These are phyloP conservation scores for Rhododendron kiyosumense DNA, from an alignment of 148 eudicot species.

Conservation along the genomic window DNA sequence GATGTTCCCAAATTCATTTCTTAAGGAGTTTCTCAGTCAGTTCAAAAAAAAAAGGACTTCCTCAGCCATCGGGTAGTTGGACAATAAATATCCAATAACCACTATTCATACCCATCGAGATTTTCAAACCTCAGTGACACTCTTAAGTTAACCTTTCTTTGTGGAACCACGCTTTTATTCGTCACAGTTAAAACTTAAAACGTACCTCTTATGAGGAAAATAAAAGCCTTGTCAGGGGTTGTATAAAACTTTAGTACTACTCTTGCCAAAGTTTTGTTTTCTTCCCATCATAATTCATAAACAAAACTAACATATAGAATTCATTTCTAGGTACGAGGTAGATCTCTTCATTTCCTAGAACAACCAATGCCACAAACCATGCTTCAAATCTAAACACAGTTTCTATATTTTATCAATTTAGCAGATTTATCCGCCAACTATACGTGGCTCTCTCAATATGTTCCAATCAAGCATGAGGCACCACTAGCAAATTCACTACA, in stretches of 20 bases:
- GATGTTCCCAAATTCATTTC: neutral
- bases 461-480: too few relatives aligned
- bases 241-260: neutral
- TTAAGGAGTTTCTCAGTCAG: too few relatives aligned
- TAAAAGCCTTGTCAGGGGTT: neutral
- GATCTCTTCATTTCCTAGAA: neutral
- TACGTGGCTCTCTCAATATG: too few relatives aligned
- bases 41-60: neutral
- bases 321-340: neutral
- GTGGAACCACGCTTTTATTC: neutral
- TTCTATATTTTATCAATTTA: neutral
- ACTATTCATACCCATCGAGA: neutral
- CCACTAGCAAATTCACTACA: too few relatives aligned
- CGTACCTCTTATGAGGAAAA: neutral
- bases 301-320: neutral
- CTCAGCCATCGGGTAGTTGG: neutral
- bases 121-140: neutral
- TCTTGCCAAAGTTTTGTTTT: neutral
- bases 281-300: neutral
- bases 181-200: neutral
- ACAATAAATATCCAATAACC: neutral
- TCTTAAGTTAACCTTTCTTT: neutral
- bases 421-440: neutral
- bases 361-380: neutral
- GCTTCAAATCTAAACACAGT: neutral